These are phyloP conservation scores for Syzygium aromaticum DNA, from an alignment of 345 rosid genomes.

Conservation along the genomic window DNA sequence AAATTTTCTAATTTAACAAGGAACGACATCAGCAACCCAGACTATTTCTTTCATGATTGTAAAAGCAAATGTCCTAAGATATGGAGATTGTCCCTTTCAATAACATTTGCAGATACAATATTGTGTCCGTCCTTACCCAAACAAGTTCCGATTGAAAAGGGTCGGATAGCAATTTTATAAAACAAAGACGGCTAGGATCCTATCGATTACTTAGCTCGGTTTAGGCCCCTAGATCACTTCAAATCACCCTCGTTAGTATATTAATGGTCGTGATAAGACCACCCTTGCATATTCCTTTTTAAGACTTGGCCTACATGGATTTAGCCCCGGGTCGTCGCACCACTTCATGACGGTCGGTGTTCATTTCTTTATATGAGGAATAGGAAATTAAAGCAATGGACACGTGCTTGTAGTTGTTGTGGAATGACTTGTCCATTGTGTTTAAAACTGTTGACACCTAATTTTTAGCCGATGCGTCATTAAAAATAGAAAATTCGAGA, in stretches of 20 bases:
- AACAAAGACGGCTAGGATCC: not conserved
- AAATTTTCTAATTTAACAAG: not conserved
- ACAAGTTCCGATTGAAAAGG: not conserved
- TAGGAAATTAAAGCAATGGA: not conserved
- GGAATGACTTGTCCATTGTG: not conserved
- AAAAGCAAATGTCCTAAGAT: not conserved
- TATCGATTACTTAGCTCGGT: no score
- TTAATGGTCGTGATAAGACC: no score
- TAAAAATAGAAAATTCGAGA: no score
- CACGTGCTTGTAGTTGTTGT: not conserved
- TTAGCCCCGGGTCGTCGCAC: not conserved
- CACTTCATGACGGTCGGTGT: not conserved
- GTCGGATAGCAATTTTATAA: not conserved
- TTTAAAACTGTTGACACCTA: no score
- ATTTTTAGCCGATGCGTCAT: no score
- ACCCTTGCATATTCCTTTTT: not conserved
- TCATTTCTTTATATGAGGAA: not conserved
- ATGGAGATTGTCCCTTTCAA: not conserved
- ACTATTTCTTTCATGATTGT: not conserved
- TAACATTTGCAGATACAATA: not conserved
- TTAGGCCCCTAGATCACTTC: no score
- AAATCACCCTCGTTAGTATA: no score
- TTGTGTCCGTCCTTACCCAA: not conserved
- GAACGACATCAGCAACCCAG: not conserved
- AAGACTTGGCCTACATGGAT: not conserved